A percentile compares a stretch with the other conserved stretches of the same genome.
Evolutionary conservation across 1,284 basidiomycete species (phyloP).

Genomic region (Peniophora sp.): DNA sequence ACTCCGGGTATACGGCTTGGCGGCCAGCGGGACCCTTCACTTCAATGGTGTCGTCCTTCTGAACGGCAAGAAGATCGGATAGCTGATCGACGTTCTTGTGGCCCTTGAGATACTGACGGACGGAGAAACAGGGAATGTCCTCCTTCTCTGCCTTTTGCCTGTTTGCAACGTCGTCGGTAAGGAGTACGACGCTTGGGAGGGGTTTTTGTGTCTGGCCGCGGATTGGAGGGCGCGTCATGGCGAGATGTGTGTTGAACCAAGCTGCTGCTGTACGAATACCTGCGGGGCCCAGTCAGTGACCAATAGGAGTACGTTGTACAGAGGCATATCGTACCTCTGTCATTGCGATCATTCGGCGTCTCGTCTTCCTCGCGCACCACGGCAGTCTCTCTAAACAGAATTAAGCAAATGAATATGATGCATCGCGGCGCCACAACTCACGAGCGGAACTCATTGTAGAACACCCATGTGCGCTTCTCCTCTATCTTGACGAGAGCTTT

Average conservation of each 20-base stretch:
- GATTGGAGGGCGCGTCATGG: constrained; percentile 41
- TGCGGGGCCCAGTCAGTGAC: constrained; percentile 19
- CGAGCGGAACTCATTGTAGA: constrained; percentile 89
- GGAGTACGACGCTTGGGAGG: constrained; percentile 63
- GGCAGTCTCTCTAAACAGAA: constrained; percentile 59
- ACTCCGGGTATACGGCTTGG: constrained; percentile 78
- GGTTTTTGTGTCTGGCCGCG: constrained; percentile 34
- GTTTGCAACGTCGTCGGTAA: constrained; percentile 90
- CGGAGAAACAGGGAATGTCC: constrained; percentile 64
- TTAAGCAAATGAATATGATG: constrained; percentile 9
- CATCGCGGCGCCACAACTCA: constrained; percentile 28
- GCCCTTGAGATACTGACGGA: constrained; percentile 76
- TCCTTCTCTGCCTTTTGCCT: constrained; percentile 67
- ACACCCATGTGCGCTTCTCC: constrained; percentile 77
- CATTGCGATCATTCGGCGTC: constrained; percentile 87
- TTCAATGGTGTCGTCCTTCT: constrained; percentile 47
- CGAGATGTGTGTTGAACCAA: constrained; percentile 80
- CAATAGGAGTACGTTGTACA: constrained; percentile 1
- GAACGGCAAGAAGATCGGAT: constrained; percentile 74
- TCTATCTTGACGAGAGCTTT: constrained; percentile 77
- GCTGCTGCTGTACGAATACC: constrained; percentile 79
- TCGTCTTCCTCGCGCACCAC: constrained; percentile 68
- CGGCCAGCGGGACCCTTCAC: constrained; percentile 48
- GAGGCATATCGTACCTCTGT: constrained; percentile 52
- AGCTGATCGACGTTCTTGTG: constrained; percentile 57